These are phyloP conservation scores for Rhizopogon vinicolor DNA, from an alignment of 768 basidiomycete genomes.

Conservation along the genomic window DNA sequence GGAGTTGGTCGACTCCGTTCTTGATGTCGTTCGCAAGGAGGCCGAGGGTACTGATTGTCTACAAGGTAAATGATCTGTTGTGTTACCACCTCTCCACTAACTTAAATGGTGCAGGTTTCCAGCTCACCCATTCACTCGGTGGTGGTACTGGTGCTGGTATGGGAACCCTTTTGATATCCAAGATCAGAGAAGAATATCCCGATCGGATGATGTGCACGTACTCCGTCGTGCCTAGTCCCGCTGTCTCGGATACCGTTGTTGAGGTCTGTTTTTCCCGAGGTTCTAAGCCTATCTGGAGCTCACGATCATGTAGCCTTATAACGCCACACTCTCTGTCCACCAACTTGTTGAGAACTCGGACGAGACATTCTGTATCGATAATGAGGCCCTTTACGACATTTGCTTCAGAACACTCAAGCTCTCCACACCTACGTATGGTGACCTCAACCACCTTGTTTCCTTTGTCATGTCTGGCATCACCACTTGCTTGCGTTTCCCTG, in stretches of 20 bases:
- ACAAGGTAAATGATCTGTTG: slow-evolving; percentile 62
- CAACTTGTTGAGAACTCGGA: slow-evolving; percentile 99
- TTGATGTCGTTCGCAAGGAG: slow-evolving; percentile 98
- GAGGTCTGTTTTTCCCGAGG: slow-evolving; percentile 46
- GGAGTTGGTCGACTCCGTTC: slow-evolving; percentile 96
- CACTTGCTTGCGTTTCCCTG: slow-evolving; percentile 98
- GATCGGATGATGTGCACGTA: slow-evolving; percentile 99
- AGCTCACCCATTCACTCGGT: slow-evolving; percentile 97
- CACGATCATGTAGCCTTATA: slow-evolving; percentile 72
- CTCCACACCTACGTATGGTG: slow-evolving; percentile 91
- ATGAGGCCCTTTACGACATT: slow-evolving; percentile 98
- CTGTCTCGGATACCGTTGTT: slow-evolving; percentile 98
- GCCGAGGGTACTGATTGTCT: slow-evolving; percentile 97
- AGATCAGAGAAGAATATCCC: slow-evolving; percentile 98
- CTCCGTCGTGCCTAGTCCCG: slow-evolving; percentile 96
- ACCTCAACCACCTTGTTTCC: slow-evolving; percentile 97
- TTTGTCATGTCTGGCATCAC: slow-evolving; percentile 99
- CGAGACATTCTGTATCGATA: slow-evolving; percentile 99
- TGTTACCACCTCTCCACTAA: slow-evolving; percentile 1
- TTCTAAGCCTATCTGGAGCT: background rate
- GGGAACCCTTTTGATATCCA: slow-evolving; percentile 98
- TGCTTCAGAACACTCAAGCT: slow-evolving; percentile 98
- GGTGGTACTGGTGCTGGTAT: slow-evolving; percentile 99
- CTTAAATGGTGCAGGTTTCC: slow-evolving; percentile 65
- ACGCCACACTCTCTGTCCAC: slow-evolving; percentile 96